Conservation (phyloP, 2,329 filamentous ascomycete species). For the Pseudogymnoascus sp. region DNA sequence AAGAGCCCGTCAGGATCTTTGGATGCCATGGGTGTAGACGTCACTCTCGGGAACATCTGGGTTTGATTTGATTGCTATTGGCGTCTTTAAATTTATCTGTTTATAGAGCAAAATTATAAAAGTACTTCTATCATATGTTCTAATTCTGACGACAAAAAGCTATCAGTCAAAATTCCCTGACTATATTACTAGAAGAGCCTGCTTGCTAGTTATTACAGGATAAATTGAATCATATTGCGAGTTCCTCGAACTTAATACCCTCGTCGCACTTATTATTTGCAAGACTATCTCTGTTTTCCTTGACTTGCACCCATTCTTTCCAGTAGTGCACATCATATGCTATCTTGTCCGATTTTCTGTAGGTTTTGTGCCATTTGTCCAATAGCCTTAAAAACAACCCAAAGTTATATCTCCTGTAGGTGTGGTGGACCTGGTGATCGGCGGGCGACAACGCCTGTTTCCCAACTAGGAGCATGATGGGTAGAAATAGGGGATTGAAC, state of each 20-base stretch:
- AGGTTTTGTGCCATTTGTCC: not conserved
- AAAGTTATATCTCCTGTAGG: not conserved
- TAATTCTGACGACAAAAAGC: not conserved
- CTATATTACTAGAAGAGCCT: not conserved
- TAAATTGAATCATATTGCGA: not conserved
- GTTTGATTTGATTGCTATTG: too few species aligned
- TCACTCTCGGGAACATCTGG: too few species aligned
- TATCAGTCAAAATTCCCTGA: not conserved
- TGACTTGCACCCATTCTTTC: not conserved
- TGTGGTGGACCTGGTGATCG: not conserved
- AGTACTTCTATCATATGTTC: not conserved
- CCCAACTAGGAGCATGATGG: not conserved
- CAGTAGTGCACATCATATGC: not conserved
- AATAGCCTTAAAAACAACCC: not conserved
- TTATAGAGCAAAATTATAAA: not conserved
- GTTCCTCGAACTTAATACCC: not conserved
- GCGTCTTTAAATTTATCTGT: not conserved
- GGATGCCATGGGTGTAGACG: too few species aligned
- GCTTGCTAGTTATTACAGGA: not conserved
- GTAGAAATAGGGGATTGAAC: not conserved
- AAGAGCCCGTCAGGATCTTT: too few species aligned
- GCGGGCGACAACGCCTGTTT: not conserved
- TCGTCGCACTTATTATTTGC: not conserved
- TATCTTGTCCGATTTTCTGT: constrained; percentile 1
- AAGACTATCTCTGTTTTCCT: not conserved